Evolutionary conservation across 371 early-diverging fungal genomes (phyloP).

Genomic region (Mucor velutinosus): DNA sequence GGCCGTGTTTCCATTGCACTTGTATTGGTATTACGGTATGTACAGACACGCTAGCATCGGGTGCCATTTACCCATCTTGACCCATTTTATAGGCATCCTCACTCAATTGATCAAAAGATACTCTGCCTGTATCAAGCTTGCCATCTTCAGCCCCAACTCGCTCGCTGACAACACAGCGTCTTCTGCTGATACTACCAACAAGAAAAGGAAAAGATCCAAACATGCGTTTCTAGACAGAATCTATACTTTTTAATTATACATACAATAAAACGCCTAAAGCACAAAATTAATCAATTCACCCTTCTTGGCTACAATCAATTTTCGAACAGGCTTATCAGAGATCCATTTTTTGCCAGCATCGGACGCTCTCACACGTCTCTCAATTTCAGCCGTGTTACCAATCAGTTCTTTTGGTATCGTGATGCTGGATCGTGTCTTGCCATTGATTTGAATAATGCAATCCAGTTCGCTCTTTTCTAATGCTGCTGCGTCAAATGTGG

Average conservation of each 20-base stretch:
- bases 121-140: not conserved
- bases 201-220: constrained; percentile 6
- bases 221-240: constrained; percentile 20
- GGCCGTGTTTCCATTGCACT: constrained; percentile 39
- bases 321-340: constrained; percentile 53
- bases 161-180: not conserved
- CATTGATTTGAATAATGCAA: constrained; percentile 73
- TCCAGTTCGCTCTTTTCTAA: constrained; percentile 53
- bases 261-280: constrained; percentile 20
- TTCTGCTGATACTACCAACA: not conserved
- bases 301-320: constrained; percentile 72
- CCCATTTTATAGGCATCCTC: constrained; percentile 5
- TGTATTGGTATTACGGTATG: constrained; percentile 53
- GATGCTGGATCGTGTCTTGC: constrained; percentile 75
- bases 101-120: constrained; percentile 6
- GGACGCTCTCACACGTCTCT: constrained; percentile 47
- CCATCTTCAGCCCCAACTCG: not conserved
- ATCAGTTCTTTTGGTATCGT: constrained; percentile 52
- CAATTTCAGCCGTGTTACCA: constrained; percentile 39
- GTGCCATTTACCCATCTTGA: not conserved
- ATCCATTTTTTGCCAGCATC: constrained; percentile 63
- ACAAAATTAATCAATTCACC: constrained; percentile 82
- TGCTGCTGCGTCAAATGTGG: constrained; percentile 55
- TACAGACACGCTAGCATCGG: not conserved
- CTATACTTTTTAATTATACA: constrained; percentile 18